phyloP scores from a whole-genome alignment of 306 rosid genomes.

The Argentina anserina region DNA sequence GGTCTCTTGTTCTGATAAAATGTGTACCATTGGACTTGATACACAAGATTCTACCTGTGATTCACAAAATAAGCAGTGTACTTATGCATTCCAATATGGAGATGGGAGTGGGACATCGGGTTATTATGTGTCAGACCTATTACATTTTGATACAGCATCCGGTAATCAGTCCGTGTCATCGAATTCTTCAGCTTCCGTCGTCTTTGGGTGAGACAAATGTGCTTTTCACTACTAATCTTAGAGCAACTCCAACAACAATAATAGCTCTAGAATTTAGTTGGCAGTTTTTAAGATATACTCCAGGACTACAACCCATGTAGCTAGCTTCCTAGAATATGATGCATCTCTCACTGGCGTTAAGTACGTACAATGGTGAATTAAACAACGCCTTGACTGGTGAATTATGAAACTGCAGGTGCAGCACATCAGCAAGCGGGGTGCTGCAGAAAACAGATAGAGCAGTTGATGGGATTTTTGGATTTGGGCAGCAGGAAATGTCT shows the following conservation, averaged over 20 bases:
- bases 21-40: slow-evolving; percentile 49
- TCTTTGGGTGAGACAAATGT: slow-evolving; percentile 62
- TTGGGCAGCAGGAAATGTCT: slow-evolving; percentile 65
- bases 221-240: background rate
- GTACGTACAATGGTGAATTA: background rate
- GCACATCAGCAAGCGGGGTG: slow-evolving; percentile 56
- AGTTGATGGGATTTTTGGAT: slow-evolving; percentile 74
- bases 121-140: slow-evolving; percentile 59
- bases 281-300: background rate
- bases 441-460: slow-evolving; percentile 67
- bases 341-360: background rate
- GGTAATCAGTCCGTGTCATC: slow-evolving; percentile 39
- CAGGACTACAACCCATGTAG: background rate
- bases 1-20: slow-evolving; percentile 62
- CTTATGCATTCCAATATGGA: slow-evolving; percentile 65
- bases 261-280: background rate
- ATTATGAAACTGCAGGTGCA: slow-evolving; percentile 51
- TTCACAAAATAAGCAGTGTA: slow-evolving; percentile 55
- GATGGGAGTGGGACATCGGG: slow-evolving; percentile 89
- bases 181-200: slow-evolving; percentile 64
- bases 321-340: background rate
- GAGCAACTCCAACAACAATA: background rate
- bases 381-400: slow-evolving; percentile 9
- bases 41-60: slow-evolving; percentile 66
- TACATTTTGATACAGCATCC: slow-evolving; percentile 48